Evolutionary conservation across 208 protist genomes (phyloP), one percentile per base, ranked within the genome.

Genomic region (Trypanosoma scelopori): DNA sequence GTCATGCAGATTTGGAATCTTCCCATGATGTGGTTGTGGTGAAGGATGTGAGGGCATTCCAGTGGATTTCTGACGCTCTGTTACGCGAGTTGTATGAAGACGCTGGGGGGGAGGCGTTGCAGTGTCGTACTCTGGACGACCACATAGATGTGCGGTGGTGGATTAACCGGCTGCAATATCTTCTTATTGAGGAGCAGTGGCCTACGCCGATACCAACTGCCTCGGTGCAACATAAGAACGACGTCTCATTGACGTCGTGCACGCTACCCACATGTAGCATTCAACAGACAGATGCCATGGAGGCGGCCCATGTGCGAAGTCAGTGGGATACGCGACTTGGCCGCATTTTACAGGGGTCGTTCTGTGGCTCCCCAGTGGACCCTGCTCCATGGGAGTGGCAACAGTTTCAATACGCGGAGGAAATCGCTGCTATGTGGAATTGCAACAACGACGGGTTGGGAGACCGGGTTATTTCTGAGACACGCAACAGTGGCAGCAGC

Each of bases 141-240:
- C 47, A 60, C 30, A 78, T 74, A 20, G 87, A 93, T 63, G 74
- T 90, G 16, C 83, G 87, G 23, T 74, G 76, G 37, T 93, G 87
- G 87, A 45, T 90, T 47, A 88, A 89, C 55, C 80, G 71, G 15
- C 78, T 93, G 16, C 83, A 93, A 51, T 76, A 81, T 69, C 66
- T 85, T 43, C 65, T 89, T 23, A 55, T 89, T 22, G 28, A 52
- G 11, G 59, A 58, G n/a, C 52, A 62, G 16, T 73, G 68, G 68
- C 68, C 68, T 13, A 23, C 28, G 6, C 9, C n/a, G 30, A 55
- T 28, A 55, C 48, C 35, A 37, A 41, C 13, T 9, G 22, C 11
- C 13, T 28, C 28, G 13, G 13, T 27, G 11, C 6, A 50, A 16
- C 22, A 42, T 12, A 22, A 56, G n/a, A 25, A 37, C 5, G n/a